phyloP scores from a whole-genome alignment of 352 stramenopile species.

The Blastocystis sp. region DNA sequence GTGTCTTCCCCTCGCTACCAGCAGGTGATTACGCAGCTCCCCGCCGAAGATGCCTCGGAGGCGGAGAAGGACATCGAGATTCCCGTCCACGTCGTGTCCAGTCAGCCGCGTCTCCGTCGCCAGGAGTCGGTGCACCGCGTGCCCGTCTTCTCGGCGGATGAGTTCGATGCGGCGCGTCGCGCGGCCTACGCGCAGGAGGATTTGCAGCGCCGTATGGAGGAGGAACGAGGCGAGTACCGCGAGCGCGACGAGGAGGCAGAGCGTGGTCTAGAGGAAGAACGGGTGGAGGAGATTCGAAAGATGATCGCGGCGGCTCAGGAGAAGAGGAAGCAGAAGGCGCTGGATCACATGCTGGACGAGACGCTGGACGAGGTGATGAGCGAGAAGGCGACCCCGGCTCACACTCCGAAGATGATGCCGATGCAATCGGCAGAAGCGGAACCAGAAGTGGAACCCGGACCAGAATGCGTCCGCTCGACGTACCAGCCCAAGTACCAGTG shows the following conservation, averaged over 20 bases:
- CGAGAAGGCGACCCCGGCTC: neutral
- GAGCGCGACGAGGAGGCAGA: neutral
- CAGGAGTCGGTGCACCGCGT: neutral
- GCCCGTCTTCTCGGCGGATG: neutral
- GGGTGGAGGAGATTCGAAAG: neutral
- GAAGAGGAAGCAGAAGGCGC: neutral
- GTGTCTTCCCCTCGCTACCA: neutral
- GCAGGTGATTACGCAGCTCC: neutral
- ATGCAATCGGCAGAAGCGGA: neutral
- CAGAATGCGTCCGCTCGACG: neutral
- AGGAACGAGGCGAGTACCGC: neutral
- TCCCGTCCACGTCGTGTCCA: neutral
- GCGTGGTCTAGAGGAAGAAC: neutral
- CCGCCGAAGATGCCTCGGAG: neutral
- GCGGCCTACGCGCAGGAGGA: neutral
- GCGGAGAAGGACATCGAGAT: neutral
- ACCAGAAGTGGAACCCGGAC: neutral
- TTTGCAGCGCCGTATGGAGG: neutral
- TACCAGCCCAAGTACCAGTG: conserved; percentile 65
- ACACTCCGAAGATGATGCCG: neutral
- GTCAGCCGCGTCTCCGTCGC: neutral
- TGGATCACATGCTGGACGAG: neutral
- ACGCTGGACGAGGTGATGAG: neutral
- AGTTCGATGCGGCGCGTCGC: neutral
- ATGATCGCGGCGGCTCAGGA: neutral